These are phyloP conservation scores for Senna tora DNA, from an alignment of 306 rosid species.

Conservation along the genomic window DNA sequence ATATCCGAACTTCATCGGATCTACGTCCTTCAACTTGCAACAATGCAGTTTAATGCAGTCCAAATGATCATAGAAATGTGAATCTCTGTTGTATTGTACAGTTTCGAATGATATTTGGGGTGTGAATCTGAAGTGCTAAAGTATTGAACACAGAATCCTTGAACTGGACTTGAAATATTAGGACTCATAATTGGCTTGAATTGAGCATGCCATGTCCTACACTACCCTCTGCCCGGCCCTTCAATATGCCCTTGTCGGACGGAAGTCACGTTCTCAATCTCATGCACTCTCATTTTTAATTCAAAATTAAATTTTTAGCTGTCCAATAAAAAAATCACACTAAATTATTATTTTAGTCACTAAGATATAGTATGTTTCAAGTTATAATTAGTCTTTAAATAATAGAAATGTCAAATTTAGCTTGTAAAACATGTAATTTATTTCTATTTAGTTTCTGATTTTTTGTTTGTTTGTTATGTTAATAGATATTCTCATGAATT, in stretches of 20 bases:
- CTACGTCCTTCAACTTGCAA: no score
- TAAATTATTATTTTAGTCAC: no score
- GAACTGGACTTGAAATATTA: neutral
- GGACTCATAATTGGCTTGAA: neutral
- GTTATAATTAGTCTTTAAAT: no score
- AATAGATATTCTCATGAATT: no score
- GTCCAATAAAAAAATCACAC: neutral
- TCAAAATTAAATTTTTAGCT: neutral
- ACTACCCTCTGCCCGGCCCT: neutral
- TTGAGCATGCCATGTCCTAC: neutral
- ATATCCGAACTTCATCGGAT: no score
- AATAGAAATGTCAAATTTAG: no score
- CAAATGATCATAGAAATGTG: neutral
- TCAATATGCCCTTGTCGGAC: neutral
- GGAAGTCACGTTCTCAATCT: neutral
- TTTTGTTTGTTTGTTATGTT: no score
- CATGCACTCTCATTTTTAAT: neutral
- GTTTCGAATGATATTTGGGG: neutral
- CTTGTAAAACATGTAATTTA: no score
- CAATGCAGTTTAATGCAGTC: neutral
- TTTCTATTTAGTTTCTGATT: no score
- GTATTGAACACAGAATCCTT: neutral
- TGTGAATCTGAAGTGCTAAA: neutral
- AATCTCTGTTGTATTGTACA: neutral
- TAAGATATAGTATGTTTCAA: no score